A percentile compares a stretch with the other conserved stretches of the same genome.
These are phyloP conservation scores for Musa schizocarpa DNA, from an alignment of 176 grass and related monocot species.

Conservation along the genomic window DNA sequence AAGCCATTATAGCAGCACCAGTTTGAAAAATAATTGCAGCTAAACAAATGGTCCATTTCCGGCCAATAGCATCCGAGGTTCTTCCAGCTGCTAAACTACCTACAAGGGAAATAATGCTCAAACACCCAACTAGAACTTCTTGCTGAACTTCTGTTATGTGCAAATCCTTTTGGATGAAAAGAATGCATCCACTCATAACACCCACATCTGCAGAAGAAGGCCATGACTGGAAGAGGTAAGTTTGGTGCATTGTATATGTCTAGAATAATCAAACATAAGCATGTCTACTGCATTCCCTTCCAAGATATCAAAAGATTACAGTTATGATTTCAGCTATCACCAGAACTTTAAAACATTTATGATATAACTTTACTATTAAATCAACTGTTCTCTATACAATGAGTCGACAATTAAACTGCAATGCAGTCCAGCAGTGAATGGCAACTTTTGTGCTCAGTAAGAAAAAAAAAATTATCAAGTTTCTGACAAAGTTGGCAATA, in stretches of 20 bases:
- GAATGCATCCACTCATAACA: constrained; percentile 89
- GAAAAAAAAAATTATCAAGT: background rate
- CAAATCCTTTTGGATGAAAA: constrained; percentile 76
- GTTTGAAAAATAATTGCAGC: constrained; percentile 60
- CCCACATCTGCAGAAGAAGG: constrained; percentile 44
- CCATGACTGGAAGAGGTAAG: background rate
- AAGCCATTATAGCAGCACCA: constrained; percentile 56
- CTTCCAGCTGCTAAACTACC: constrained; percentile 68
- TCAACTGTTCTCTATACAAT: background rate
- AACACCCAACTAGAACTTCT: constrained; percentile 67
- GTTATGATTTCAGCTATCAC: background rate
- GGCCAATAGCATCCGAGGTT: constrained; percentile 53
- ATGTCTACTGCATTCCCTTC: background rate
- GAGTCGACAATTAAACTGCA: background rate
- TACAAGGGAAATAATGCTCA: constrained; percentile 72
- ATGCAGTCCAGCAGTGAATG: background rate
- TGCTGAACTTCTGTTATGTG: constrained; percentile 85
- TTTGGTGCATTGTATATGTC: background rate
- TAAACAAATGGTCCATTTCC: constrained; percentile 73
- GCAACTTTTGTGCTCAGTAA: background rate
- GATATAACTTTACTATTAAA: background rate
- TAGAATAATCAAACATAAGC: background rate
- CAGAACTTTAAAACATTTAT: background rate
- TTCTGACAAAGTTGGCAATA: background rate
- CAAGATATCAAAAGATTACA: background rate